Evolutionary conservation across 352 stramenopile genomes (phyloP), one percentile per base, ranked within the genome.

Genomic region (Globisporangium lucens): DNA sequence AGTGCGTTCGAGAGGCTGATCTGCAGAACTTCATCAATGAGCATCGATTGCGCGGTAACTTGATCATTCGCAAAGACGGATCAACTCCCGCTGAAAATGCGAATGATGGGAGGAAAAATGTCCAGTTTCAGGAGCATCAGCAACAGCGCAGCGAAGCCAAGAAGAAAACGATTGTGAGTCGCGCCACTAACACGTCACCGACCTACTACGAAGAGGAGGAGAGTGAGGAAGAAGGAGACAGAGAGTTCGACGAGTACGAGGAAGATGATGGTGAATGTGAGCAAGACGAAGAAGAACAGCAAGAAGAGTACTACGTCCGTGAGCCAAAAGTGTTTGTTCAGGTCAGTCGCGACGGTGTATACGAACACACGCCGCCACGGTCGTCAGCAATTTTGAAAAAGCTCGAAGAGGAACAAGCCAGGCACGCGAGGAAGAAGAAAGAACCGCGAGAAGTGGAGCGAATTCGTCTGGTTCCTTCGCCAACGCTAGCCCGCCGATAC

Each of bases 1-100:
- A 93, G 66, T 93, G 83, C 20, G 83, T 93, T 53, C 82, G 85
- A 17, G 85, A 93, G 61, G 80, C 82, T 2, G 85, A 89, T 64
- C 43, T 93, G 33, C 85, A 91, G 65, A 93, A 91, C 55, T 91
- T 91, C 61, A 89, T 93, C 67, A 91, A 91, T 47, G 85, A 91
- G 47, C 83, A 93, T 58, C 85, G 85, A 9, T 66, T 93, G 30
- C 82, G 85, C 2, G 85, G 85, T 5, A 90, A 91, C 38, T 72
- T 91, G 9, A 67, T 89, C 20, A 82, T 91, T 60, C 64, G 71
- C 15, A 87, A 86, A 55, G 66, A 70, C 2, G 56, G 22, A 2
- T 52, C 43, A 4, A 35, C 58, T 6, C 58, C 58, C 7, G 69
- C 36, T 27, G 60, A 68, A 9, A 55, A 75, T 20, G 56, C 60